Conservation (phyloP, 176 grass and related monocot species). For the Raddia distichophylla region DNA sequence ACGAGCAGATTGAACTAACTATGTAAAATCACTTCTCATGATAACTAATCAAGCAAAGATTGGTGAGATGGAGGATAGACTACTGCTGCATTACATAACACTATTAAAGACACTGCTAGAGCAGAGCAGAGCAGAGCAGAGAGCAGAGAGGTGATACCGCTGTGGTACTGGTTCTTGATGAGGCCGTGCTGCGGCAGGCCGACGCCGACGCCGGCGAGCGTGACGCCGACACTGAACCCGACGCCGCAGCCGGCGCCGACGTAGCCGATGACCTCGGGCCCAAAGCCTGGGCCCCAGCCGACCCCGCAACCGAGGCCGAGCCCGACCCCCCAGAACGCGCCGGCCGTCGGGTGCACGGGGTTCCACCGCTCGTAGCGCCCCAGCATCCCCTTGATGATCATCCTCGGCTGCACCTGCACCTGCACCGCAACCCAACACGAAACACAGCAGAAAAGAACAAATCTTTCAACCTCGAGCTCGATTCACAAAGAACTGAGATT, state of each 20-base stretch:
- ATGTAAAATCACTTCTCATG: no score
- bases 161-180: constrained; percentile 49
- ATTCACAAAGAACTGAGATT: no score
- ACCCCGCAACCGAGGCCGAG: constrained; percentile 89
- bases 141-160: constrained; percentile 32
- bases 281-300: constrained; percentile 91
- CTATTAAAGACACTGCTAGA: no score
- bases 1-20: not conserved
- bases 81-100: no score
- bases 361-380: constrained; percentile 90
- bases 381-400: constrained; percentile 89
- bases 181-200: constrained; percentile 75
- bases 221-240: constrained; percentile 87
- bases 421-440: constrained; percentile 2
- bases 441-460: not conserved
- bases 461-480: not conserved
- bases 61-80: no score
- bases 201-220: constrained; percentile 74
- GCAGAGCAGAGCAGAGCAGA: not conserved
- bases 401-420: constrained; percentile 59
- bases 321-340: constrained; percentile 89
- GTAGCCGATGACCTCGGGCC: constrained; percentile 88
- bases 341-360: constrained; percentile 85
- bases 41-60: no score
- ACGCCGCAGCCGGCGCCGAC: constrained; percentile 87